Conservation (phyloP, 495 filamentous ascomycete genomes). For the Penicillium ucsense region DNA sequence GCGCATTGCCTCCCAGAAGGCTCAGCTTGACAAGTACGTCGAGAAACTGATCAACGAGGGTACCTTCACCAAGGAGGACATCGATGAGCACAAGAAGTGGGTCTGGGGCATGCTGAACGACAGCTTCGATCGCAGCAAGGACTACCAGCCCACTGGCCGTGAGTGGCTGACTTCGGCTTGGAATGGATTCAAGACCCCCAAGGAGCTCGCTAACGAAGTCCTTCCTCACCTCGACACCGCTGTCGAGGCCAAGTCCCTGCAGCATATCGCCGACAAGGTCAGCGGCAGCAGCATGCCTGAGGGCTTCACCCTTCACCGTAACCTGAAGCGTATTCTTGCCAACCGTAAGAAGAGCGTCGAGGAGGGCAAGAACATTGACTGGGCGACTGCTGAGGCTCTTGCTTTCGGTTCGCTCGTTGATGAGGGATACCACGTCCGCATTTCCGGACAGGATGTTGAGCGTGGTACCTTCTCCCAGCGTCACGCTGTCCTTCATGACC, state of each 20-base stretch:
- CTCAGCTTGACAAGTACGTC: slow-evolving; percentile 78
- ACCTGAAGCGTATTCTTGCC: slow-evolving; percentile 90
- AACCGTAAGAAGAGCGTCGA: slow-evolving; percentile 85
- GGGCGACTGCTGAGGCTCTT: slow-evolving; percentile 93
- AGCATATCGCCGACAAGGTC: slow-evolving; percentile 71
- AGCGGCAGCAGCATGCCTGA: slow-evolving; percentile 61
- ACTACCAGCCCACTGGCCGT: slow-evolving; percentile 92
- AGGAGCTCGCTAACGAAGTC: slow-evolving; percentile 91
- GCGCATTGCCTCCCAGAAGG: slow-evolving; percentile 71
- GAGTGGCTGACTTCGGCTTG: slow-evolving; percentile 98
- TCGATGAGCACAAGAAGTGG: slow-evolving; percentile 99
- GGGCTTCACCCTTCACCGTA: slow-evolving; percentile 80
- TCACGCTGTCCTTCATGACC: slow-evolving; percentile 94
- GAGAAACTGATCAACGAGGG: slow-evolving; percentile 80
- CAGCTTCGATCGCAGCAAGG: slow-evolving; percentile 92
- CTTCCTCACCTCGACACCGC: slow-evolving; percentile 86
- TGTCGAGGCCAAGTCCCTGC: slow-evolving; percentile 56
- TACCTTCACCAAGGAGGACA: slow-evolving; percentile 93
- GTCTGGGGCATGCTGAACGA: slow-evolving; percentile 98
- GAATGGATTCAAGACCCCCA: slow-evolving; percentile 98
- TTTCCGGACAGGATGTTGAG: slow-evolving; percentile 98
- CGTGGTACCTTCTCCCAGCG: slow-evolving; percentile 99
- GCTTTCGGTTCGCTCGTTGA: slow-evolving; percentile 85
- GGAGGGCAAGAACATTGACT: slow-evolving; percentile 93
- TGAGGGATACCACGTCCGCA: slow-evolving; percentile 92